phyloP scores from a whole-genome alignment of 768 basidiomycete genomes.

The Serendipita indica region DNA sequence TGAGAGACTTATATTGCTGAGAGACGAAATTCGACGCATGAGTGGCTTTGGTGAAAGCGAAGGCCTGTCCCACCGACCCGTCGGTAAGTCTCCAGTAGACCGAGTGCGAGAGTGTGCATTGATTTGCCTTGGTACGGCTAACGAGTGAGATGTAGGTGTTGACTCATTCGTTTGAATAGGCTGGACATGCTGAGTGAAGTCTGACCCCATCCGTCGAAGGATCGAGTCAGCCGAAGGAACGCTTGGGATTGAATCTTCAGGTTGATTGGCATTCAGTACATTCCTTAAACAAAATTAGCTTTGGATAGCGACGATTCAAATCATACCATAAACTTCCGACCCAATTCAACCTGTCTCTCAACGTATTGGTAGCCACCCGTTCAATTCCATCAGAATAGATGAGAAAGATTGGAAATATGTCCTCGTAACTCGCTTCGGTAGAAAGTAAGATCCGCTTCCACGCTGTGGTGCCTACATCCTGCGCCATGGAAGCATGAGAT shows the following conservation, averaged over 20 bases:
- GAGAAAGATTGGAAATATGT: background rate
- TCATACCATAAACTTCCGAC: background rate
- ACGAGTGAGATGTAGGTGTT: no score
- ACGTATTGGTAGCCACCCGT: background rate
- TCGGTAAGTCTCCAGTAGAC: background rate
- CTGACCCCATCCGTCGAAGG: no score
- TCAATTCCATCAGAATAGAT: background rate
- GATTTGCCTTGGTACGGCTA: no score
- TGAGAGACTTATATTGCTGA: no score
- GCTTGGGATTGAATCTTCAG: no score
- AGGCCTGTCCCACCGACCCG: no score
- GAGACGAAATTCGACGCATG: no score
- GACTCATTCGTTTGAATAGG: no score
- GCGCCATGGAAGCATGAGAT: background rate
- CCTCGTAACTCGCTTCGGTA: background rate
- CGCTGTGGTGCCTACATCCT: background rate
- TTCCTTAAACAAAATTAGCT: background rate
- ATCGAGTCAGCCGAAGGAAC: no score
- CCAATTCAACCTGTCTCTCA: background rate
- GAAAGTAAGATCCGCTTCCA: background rate
- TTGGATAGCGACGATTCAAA: background rate
- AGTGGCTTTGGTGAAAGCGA: no score
- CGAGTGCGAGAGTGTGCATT: background rate
- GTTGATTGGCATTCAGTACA: background rate
- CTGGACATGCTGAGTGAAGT: no score